Evolutionary conservation across 208 protist genomes (phyloP).

Genomic region (Trypanosoma avium): DNA sequence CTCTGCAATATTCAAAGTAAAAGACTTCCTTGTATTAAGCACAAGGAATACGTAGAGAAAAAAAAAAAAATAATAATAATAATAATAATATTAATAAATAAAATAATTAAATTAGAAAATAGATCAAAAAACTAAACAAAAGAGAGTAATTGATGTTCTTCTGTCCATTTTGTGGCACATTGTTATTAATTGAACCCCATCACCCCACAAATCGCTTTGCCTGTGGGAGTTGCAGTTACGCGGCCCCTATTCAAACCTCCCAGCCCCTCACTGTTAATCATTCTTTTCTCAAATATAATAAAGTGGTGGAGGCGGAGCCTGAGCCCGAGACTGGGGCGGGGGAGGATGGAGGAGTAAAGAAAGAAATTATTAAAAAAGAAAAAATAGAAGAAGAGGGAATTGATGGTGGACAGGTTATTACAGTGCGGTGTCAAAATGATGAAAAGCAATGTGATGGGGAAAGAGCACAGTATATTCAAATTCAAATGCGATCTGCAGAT

Average conservation of each 20-base stretch:
- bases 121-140: too few relatives aligned
- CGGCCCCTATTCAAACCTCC: slow-evolving; percentile 33
- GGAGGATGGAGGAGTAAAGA: slow-evolving; percentile 1
- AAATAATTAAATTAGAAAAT: too few relatives aligned
- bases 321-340: too few relatives aligned
- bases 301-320: slow-evolving; percentile 35
- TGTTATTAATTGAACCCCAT: slow-evolving; percentile 60
- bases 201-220: slow-evolving; percentile 41
- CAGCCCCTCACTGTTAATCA: slow-evolving; percentile 56
- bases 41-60: neutral
- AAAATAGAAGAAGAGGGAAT: slow-evolving; percentile 23
- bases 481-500: slow-evolving; percentile 98
- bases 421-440: slow-evolving; percentile 78
- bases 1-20: too few relatives aligned
- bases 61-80: neutral
- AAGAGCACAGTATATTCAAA: slow-evolving; percentile 94
- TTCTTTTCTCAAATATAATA: slow-evolving; percentile 58
- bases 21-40: too few relatives aligned
- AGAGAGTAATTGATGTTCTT: slow-evolving; percentile 67
- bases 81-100: neutral
- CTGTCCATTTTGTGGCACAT: slow-evolving; percentile 88
- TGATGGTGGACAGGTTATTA: slow-evolving; percentile 84
- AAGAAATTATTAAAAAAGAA: slow-evolving; percentile 23
- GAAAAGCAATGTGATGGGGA: slow-evolving; percentile 73
- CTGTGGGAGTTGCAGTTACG: slow-evolving; percentile 80